Base-by-base conservation (phyloP, 2,329 filamentous ascomycete genomes). In the Acrocalymma vagum region DNA sequence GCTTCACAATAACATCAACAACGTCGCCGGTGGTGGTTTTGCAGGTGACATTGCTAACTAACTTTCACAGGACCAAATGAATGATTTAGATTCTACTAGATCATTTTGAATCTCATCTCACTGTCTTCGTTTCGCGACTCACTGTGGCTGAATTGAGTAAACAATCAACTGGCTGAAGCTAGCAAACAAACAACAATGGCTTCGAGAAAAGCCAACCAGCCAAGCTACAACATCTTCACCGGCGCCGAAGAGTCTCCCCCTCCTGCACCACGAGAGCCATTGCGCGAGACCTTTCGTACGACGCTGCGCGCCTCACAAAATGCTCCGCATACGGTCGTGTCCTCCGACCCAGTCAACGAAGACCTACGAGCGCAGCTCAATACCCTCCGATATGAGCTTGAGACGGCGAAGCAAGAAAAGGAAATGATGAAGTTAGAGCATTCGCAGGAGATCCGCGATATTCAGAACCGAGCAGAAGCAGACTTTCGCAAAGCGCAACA, bases 321-420 rank as follows among this genome's bases (percentile, higher is more conserved):
- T 53, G 69, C 53, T 41, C 58, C 60, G 49, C 65, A 68, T 38
- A 65, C 62, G 3, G 58, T 69, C 11, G 58, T 67, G n/a, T 52
- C 70, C 29, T 59, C 71, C 18, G 73, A 77, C 40, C 62, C 67
- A 50, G 63, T 67, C 55, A 86, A 82, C 45, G 92, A 97, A 61
- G 87, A 92, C 51, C 78, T 97, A 17, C 92, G 93, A 62, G 90
- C 93, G 2, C 90, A 96, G 70, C 78, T 97, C 27, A 94, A 92
- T 48, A 89, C 90, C 0, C 76, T 96, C 34, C 86, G 86, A 48
- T 99, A 96, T 72, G 90, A 93, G 43, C 79, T 96, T 53, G 88
- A 91, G 60, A 93, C 88, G 13, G 76, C 89, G 37, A 92, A 93
- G 59, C 90, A 96, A 56, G 93, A 97, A 62, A 86, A 88, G 56